A percentile compares a stretch with the other conserved stretches of the same genome.
phyloP scores from a whole-genome alignment of 1,284 basidiomycete genomes.

The Leccinum fuscescens region DNA sequence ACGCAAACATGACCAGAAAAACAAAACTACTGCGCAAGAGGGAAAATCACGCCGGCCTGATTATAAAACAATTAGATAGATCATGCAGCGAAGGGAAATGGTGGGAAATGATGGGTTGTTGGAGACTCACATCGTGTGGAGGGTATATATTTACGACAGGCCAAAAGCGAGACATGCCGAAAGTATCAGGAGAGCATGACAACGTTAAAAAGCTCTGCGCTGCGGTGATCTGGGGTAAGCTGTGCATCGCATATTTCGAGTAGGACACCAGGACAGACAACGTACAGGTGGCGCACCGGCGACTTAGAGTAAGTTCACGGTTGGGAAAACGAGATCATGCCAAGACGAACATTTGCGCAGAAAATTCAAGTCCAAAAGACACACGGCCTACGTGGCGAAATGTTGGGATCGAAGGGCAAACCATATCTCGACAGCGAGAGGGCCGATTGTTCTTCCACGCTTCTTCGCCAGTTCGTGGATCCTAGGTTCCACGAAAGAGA shows the following conservation, averaged over 20 bases:
- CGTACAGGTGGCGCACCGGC: not conserved
- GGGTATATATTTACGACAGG: conserved; percentile 10
- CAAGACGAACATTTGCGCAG: not conserved
- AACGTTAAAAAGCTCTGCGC: not conserved
- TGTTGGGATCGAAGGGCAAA: too few species aligned
- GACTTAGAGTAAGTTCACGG: not conserved
- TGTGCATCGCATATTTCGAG: not conserved
- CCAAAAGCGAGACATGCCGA: not conserved
- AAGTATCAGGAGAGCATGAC: conserved; percentile 2
- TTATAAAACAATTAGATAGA: conserved; percentile 7
- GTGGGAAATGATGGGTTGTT: conserved; percentile 10
- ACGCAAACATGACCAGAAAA: conserved; percentile 14
- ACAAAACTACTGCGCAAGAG: conserved; percentile 7
- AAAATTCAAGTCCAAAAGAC: not conserved
- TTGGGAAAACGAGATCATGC: not conserved
- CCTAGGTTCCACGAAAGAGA: not conserved
- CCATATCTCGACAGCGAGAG: too few species aligned
- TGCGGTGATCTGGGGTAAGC: not conserved
- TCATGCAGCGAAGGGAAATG: conserved; percentile 3
- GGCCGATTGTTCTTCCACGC: not conserved
- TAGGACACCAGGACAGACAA: not conserved
- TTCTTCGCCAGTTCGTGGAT: not conserved
- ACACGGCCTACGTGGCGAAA: conserved; percentile 32
- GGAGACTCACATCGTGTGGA: conserved; percentile 2
- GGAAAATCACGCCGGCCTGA: not conserved